Conservation (phyloP, 306 rosid genomes). For the Mimosa bimucronata region DNA sequence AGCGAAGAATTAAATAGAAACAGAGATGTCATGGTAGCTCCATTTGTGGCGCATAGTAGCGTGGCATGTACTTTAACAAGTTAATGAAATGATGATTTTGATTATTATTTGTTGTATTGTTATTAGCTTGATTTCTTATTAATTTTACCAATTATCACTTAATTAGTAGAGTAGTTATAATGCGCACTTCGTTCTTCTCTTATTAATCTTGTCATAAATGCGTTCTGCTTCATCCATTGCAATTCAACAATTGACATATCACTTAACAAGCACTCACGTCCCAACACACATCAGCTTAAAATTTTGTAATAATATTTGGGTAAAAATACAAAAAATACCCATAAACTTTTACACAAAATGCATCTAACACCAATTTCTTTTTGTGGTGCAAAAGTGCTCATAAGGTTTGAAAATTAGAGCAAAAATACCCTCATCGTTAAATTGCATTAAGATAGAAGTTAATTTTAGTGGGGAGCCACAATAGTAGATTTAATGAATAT, state of each 20-base stretch:
- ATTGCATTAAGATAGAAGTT: too few relatives aligned
- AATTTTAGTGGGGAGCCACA: too few relatives aligned
- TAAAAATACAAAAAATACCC: too few relatives aligned
- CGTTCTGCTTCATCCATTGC: background rate
- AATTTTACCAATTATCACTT: slow-evolving; percentile 38
- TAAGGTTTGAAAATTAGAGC: too few relatives aligned
- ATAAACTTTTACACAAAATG: too few relatives aligned
- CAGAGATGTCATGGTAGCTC: too few relatives aligned
- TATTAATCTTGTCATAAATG: background rate
- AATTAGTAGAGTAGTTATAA: slow-evolving; percentile 27
- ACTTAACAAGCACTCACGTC: background rate
- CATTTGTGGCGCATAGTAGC: background rate
- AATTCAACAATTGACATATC: background rate
- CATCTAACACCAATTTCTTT: too few relatives aligned
- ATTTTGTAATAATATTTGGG: too few relatives aligned
- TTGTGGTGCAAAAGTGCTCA: too few relatives aligned
- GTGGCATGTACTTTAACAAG: background rate
- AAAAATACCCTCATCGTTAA: too few relatives aligned
- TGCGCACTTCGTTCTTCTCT: slow-evolving; percentile 9
- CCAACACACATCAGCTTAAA: too few relatives aligned
- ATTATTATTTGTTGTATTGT: background rate
- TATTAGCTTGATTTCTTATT: background rate
- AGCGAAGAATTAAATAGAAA: background rate
- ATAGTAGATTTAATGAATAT: too few relatives aligned
- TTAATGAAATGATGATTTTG: background rate